Base-by-base conservation (phyloP, 306 rosid species). In the Herpetospermum pedunculosum region DNA sequence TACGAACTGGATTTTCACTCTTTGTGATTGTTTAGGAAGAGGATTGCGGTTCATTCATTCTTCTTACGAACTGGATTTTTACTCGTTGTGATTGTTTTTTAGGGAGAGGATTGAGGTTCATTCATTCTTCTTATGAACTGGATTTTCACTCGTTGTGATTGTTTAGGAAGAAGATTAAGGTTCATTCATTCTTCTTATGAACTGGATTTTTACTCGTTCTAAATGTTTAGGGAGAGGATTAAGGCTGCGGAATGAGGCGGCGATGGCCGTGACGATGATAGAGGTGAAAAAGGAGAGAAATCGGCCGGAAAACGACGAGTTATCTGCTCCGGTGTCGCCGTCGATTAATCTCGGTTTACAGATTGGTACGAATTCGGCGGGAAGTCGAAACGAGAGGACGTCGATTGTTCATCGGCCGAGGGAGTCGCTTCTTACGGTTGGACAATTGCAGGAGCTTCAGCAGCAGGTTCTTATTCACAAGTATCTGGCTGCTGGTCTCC, bases 401-500 rank as follows among this genome's bases (percentile, higher is more conserved):
- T 23, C 55, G 78, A 32, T 29, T 35, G 38, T 46, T 10, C 34
- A 37, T 46, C 35, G 60, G 70, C 25, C 52, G 59, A 52, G 65
- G 59, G 78, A 81, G 40, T 68, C 60, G 19, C 62, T 47, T 76
- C 83, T 89, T 37, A 84, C 96, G 13, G 75, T 75, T 55, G 77
- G 76, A 49, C 96, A 90, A 81, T 79, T 77, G 87, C 75, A 79
- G 52, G 97, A 93, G 83, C 84, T 93, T 75, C 72, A 80, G 10
- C 84, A 77, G 30, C 97, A 93, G 83, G 70, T 83, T 75, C 68
- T 81, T 70, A 87, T 90, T 77, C 85, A 82, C 79, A 86, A 81
- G 75, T 84, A 86, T 41, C 70, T 92, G 55, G 84, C 58, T 0
- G 74, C 72, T 72, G 86, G 86, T 8, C 54, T 83, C 26, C 83